Percentiles rank a stretch among this genome's conserved stretches.
Evolutionary conservation across 495 filamentous ascomycete species (phyloP).

Genomic region (Penicillium malachiteum): DNA sequence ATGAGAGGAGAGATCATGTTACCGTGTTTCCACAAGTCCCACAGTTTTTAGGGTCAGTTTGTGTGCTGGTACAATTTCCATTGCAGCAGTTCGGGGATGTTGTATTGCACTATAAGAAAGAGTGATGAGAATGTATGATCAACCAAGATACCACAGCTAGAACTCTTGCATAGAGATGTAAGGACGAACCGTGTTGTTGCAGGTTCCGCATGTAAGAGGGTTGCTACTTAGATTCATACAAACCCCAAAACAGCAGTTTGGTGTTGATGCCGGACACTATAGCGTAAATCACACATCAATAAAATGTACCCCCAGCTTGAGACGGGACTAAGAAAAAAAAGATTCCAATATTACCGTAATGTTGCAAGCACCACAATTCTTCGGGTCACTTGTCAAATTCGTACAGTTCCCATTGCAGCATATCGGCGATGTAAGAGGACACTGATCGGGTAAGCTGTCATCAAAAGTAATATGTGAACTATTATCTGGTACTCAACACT

Average conservation of each 20-base stretch:
- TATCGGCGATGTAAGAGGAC: neutral
- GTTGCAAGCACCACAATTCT: neutral
- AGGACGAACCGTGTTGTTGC: constrained; percentile 5
- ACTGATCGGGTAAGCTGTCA: neutral
- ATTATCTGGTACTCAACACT: neutral
- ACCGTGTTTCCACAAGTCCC: constrained; percentile 2
- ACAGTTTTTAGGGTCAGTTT: constrained; percentile 5
- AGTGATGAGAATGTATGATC: too few relatives aligned
- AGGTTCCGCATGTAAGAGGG: neutral
- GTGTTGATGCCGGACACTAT: neutral
- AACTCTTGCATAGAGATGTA: neutral
- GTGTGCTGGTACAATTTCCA: constrained; percentile 10
- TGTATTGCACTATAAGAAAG: neutral
- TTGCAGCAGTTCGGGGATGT: constrained; percentile 9
- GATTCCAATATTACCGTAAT: neutral
- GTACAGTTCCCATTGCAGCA: neutral
- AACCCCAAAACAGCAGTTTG: neutral
- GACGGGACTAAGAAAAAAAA: neutral
- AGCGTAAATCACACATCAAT: neutral
- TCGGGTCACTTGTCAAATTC: neutral
- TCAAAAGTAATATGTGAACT: neutral
- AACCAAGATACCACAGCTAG: too few relatives aligned
- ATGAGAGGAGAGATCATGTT: neutral
- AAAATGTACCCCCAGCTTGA: neutral
- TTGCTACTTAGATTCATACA: constrained; percentile 1